phyloP scores from a whole-genome alignment of 1,284 basidiomycete species.

The Fomitiporia mediterranea region DNA sequence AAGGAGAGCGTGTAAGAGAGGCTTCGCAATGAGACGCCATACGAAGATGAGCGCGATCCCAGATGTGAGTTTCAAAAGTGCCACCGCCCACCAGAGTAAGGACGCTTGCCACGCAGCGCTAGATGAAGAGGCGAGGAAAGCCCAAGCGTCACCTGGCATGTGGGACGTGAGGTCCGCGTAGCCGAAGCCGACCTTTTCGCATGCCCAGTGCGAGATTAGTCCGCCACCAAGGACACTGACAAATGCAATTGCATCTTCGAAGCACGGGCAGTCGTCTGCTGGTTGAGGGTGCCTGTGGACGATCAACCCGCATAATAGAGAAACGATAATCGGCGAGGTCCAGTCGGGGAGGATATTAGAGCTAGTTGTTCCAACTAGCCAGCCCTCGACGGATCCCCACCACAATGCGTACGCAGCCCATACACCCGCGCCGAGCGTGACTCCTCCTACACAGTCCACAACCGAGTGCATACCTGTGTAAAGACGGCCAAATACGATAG shows the following conservation, averaged over 20 bases:
- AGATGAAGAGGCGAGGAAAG: conserved; percentile 35
- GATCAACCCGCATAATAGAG: conserved; percentile 65
- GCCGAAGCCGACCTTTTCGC: conserved; percentile 35
- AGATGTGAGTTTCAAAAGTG: conserved; percentile 56
- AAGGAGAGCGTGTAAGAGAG: conserved; percentile 63
- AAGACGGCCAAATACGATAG: conserved; percentile 84
- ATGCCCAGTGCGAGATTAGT: conserved; percentile 65
- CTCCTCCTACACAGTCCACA: conserved; percentile 70
- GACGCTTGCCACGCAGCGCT: conserved; percentile 55
- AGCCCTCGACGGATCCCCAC: conserved; percentile 40
- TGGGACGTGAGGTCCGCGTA: conserved; percentile 21
- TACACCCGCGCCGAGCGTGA: conserved; percentile 58
- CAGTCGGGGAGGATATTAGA: conserved; percentile 1
- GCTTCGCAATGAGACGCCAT: conserved; percentile 85
- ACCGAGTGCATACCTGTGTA: conserved; percentile 93
- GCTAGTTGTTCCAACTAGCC: conserved; percentile 35
- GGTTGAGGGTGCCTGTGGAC: conserved; percentile 91
- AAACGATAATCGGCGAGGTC: conserved; percentile 59
- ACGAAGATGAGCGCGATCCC: conserved; percentile 71
- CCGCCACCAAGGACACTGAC: conserved; percentile 79
- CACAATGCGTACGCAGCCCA: conserved; percentile 52
- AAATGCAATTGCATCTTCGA: conserved; percentile 96
- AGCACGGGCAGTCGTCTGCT: conserved; percentile 96
- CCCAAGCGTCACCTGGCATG: conserved; percentile 20
- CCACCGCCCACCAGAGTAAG: conserved; percentile 51